Conservation (phyloP, 2,329 filamentous ascomycete genomes). For the Cladosporium austrohemisphaericum region DNA sequence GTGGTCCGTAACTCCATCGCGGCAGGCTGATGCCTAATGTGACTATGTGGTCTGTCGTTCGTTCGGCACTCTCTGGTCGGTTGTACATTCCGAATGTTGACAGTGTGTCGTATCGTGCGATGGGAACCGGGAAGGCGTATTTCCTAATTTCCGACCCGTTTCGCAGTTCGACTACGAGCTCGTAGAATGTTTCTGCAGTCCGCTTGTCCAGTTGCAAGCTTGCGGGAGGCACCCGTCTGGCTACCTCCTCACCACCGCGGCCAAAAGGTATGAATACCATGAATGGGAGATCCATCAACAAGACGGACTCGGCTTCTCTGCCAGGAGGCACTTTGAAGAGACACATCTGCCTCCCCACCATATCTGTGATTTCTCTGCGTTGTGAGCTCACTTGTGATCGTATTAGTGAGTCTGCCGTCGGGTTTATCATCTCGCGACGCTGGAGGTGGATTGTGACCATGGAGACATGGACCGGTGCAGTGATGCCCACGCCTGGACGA, state of each 20-base stretch:
- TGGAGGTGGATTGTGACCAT: conserved; percentile 92
- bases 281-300: conserved; percentile 96
- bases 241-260: conserved; percentile 82
- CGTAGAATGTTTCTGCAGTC: conserved; percentile 95
- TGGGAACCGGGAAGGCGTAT: conserved; percentile 83
- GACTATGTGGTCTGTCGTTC: conserved; percentile 83
- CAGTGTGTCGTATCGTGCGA: conserved; percentile 90
- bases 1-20: conserved; percentile 91
- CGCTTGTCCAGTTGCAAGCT: conserved; percentile 85
- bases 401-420: conserved; percentile 87
- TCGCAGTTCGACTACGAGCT: conserved; percentile 92
- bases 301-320: conserved; percentile 79
- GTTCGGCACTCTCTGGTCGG: conserved; percentile 81
- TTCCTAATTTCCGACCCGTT: conserved; percentile 75
- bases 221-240: conserved; percentile 83
- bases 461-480: conserved; percentile 84
- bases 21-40: conserved; percentile 88
- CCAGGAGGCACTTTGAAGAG: conserved; percentile 82
- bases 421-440: conserved; percentile 92
- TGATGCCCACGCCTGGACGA: conserved; percentile 76
- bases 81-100: conserved; percentile 99
- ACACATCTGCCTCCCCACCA: conserved; percentile 93
- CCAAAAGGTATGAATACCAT: conserved; percentile 96
- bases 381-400: conserved; percentile 82
- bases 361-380: conserved; percentile 82